Percentiles rank a stretch among this genome's conserved stretches.
phyloP scores from a whole-genome alignment of 306 rosid species.

The Prunus mira region DNA sequence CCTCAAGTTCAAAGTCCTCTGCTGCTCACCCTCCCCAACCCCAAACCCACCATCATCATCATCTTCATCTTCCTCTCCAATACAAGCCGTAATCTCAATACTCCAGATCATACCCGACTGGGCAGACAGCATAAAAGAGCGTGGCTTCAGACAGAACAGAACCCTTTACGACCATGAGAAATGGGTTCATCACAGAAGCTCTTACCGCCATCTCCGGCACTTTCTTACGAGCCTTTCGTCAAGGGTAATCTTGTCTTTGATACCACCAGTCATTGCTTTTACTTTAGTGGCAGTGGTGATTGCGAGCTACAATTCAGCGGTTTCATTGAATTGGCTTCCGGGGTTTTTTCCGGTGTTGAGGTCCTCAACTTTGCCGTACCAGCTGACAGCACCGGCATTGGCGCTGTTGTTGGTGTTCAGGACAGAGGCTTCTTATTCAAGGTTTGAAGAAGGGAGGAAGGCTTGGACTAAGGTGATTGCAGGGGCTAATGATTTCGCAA shows the following conservation, averaged over 20 bases:
- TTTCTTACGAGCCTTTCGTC: slow-evolving; percentile 69
- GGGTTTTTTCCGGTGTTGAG: slow-evolving; percentile 51
- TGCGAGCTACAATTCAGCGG: slow-evolving; percentile 63
- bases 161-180: slow-evolving; percentile 53
- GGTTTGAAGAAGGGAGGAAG: slow-evolving; percentile 82
- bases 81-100: slow-evolving; percentile 32
- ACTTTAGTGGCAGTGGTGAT: slow-evolving; percentile 57
- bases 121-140: slow-evolving; percentile 73
- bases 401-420: slow-evolving; percentile 80
- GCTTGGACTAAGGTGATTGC: slow-evolving; percentile 74
- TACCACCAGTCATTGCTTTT: slow-evolving; percentile 71
- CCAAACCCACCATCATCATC: slow-evolving; percentile 8
- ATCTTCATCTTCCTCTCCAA: slow-evolving; percentile 13
- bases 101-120: slow-evolving; percentile 62
- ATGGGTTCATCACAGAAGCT: slow-evolving; percentile 77
- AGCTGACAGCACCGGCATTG: slow-evolving; percentile 84
- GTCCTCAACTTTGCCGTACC: slow-evolving; percentile 73
- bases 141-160: slow-evolving; percentile 57
- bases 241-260: slow-evolving; percentile 67
- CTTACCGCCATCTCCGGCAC: slow-evolving; percentile 85
- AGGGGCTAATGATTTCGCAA: slow-evolving; percentile 62
- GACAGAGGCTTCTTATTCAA: slow-evolving; percentile 82
- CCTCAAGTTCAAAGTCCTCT: slow-evolving; percentile 17
- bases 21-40: slow-evolving; percentile 24
- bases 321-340: slow-evolving; percentile 45